phyloP scores from a whole-genome alignment of 192 early-diverging fungal species.

The Chytriomyces sp. region DNA sequence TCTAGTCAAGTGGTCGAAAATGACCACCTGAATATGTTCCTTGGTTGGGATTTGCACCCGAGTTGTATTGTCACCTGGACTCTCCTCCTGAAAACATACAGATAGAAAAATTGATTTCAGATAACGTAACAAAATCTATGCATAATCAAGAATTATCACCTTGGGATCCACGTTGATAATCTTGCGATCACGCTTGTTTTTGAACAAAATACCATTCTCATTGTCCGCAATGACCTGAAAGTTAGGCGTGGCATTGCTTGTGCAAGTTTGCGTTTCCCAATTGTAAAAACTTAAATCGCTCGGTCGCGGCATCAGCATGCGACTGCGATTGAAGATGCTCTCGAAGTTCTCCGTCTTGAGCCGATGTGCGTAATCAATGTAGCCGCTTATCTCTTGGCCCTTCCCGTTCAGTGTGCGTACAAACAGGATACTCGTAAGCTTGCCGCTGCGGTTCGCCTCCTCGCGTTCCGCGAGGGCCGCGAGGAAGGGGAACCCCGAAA shows the following conservation, averaged over 20 bases:
- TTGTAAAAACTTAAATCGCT: constrained; percentile 68
- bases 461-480: constrained; percentile 63
- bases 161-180: constrained; percentile 69
- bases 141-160: constrained; percentile 31
- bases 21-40: constrained; percentile 67
- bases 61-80: constrained; percentile 65
- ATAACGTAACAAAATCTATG: not conserved
- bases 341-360: constrained; percentile 68
- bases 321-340: constrained; percentile 51
- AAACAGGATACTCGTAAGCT: constrained; percentile 64
- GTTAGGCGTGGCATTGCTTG: constrained; percentile 63
- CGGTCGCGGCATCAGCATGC: constrained; percentile 52
- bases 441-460: constrained; percentile 63
- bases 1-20: constrained; percentile 66
- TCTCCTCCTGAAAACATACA: constrained; percentile 39
- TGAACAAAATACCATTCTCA: constrained; percentile 65
- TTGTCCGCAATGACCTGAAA: constrained; percentile 71
- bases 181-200: constrained; percentile 67
- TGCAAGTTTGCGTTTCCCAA: constrained; percentile 67
- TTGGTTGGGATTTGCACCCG: constrained; percentile 50
- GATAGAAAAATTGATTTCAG: not conserved
- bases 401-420: constrained; percentile 58
- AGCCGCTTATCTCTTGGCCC: constrained; percentile 60
- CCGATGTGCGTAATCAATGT: constrained; percentile 70
- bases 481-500: constrained; percentile 54